A percentile compares a stretch with the other conserved stretches of the same genome.
Evolutionary conservation across 805 yeast genomes (phyloP).

Genomic region (Lipomyces lipofer): DNA sequence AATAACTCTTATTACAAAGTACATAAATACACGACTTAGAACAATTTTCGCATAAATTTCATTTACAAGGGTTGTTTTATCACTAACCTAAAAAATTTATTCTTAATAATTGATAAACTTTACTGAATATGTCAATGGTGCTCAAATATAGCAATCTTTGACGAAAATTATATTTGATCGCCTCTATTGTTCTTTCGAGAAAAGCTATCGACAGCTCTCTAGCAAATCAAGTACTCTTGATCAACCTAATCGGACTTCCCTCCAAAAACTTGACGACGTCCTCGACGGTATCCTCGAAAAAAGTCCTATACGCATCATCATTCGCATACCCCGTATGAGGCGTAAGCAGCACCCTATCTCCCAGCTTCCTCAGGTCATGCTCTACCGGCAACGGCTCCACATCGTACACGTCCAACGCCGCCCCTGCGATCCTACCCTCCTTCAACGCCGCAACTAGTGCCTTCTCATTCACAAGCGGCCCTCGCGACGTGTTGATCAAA

Average conservation of each 20-base stretch:
- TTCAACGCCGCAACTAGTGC: conserved; percentile 28
- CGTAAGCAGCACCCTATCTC: conserved; percentile 28
- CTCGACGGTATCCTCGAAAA: conserved; percentile 22
- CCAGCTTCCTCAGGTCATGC: conserved; percentile 23
- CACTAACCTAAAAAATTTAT: no score
- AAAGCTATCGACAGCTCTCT: no score
- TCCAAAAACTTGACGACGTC: conserved; percentile 12
- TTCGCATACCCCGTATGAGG: conserved; percentile 33
- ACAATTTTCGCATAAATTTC: no score
- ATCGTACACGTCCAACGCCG: conserved; percentile 33
- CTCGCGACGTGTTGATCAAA: conserved; percentile 33
- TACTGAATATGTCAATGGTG: no score
- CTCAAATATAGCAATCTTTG: no score
- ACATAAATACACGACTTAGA: no score
- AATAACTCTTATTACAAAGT: no score
- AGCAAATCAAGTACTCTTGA: no score
- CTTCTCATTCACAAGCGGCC: conserved; percentile 31
- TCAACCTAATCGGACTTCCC: conserved; percentile 10
- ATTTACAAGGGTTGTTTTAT: no score
- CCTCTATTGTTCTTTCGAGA: no score
- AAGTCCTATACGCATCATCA: conserved; percentile 19
- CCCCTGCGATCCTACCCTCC: conserved; percentile 30
- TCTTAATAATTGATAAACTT: no score
- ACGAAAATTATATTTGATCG: no score
- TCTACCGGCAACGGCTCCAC: conserved; percentile 32